Conservation (phyloP, 164 flowering plant genomes). For the Magnolia kwangsiensis region DNA sequence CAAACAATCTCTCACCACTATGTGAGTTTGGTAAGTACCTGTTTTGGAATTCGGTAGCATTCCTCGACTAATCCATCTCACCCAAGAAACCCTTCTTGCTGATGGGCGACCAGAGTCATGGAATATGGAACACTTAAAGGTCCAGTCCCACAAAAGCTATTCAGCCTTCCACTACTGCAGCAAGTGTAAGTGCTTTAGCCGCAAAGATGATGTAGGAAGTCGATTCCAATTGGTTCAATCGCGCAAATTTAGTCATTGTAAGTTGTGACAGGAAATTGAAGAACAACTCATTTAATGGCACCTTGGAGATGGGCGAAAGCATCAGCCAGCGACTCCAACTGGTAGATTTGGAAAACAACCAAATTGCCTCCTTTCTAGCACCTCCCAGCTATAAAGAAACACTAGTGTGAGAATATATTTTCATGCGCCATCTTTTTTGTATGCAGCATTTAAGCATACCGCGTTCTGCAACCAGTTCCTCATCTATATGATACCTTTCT, state of each 20-base stretch:
- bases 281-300: slow-evolving; percentile 59
- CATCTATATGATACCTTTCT: background rate
- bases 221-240: slow-evolving; percentile 30
- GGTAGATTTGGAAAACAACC: slow-evolving; percentile 70
- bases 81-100: background rate
- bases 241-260: slow-evolving; percentile 17
- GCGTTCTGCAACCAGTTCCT: background rate
- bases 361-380: slow-evolving; percentile 41
- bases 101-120: slow-evolving; percentile 41
- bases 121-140: slow-evolving; percentile 68
- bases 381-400: slow-evolving; percentile 44
- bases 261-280: slow-evolving; percentile 53
- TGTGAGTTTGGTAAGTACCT: slow-evolving; percentile 48
- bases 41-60: slow-evolving; percentile 15
- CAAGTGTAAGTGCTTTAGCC: slow-evolving; percentile 14
- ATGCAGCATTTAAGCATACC: slow-evolving; percentile 2
- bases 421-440: slow-evolving; percentile 4
- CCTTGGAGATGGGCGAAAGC: slow-evolving; percentile 55
- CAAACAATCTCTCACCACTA: slow-evolving; percentile 65
- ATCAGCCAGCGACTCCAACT: slow-evolving; percentile 67
- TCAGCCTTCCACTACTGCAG: slow-evolving; percentile 64
- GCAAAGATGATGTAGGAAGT: background rate
- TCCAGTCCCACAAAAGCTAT: slow-evolving; percentile 45
- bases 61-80: slow-evolving; percentile 7
- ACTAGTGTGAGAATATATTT: slow-evolving; percentile 46